phyloP scores from a whole-genome alignment of 164 flowering plant genomes.

The Kingdonia uniflora region DNA sequence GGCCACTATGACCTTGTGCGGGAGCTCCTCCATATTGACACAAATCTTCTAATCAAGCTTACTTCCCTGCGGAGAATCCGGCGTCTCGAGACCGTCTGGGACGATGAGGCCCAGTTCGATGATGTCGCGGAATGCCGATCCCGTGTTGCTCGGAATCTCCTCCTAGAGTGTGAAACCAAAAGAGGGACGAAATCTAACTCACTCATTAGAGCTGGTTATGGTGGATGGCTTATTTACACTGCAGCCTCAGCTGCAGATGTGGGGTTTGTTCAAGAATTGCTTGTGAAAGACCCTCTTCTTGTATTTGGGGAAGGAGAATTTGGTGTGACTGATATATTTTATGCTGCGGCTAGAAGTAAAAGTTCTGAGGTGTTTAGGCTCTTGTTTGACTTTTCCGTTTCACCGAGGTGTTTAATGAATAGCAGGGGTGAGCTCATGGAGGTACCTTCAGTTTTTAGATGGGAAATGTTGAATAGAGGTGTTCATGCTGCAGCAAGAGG shows the following conservation, averaged over 20 bases:
- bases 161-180: conserved; percentile 39
- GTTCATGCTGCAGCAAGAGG: conserved; percentile 90
- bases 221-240: conserved; percentile 95
- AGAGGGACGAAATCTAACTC: conserved; percentile 26
- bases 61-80: conserved; percentile 83
- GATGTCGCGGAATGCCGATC: conserved; percentile 57
- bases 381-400: conserved; percentile 36
- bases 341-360: conserved; percentile 83
- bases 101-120: conserved; percentile 48
- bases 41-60: conserved; percentile 81
- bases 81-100: conserved; percentile 92
- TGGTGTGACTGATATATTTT: conserved; percentile 75
- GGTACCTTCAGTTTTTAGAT: conserved; percentile 25
- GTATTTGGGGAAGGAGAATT: conserved; percentile 94
- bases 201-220: conserved; percentile 73
- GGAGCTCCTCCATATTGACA: conserved; percentile 72
- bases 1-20: conserved; percentile 69
- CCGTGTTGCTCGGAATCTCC: conserved; percentile 48
- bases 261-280: conserved; percentile 46
- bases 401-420: conserved; percentile 17
- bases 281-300: conserved; percentile 49
- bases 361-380: conserved; percentile 61
- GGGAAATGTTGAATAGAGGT: conserved; percentile 71
- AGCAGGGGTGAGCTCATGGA: conserved; percentile 21
- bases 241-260: conserved; percentile 93